phyloP scores from a whole-genome alignment of 371 early-diverging fungal genomes.

The Conidiobolus incongruus region DNA sequence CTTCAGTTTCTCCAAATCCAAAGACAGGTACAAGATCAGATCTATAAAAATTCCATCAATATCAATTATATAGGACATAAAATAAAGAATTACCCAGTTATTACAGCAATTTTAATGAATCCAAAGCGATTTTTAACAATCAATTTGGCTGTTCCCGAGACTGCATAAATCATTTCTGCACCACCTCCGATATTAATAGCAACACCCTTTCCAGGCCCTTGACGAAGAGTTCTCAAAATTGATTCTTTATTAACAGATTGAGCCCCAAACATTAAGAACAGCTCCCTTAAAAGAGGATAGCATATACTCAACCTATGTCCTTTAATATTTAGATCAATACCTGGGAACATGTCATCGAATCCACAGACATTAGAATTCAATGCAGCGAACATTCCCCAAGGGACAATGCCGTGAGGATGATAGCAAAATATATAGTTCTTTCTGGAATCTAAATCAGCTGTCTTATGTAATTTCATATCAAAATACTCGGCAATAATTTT shows the following conservation, averaged over 20 bases:
- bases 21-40: conserved; percentile 48
- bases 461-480: too few species aligned
- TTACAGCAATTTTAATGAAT: conserved; percentile 35
- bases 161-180: conserved; percentile 37
- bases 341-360: conserved; percentile 34
- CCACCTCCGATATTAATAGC: conserved; percentile 59
- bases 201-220: conserved; percentile 44
- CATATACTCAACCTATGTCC: conserved; percentile 36
- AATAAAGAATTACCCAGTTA: conserved; percentile 41
- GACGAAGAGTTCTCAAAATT: conserved; percentile 39
- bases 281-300: conserved; percentile 49
- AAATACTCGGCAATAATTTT: too few species aligned
- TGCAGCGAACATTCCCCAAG: conserved; percentile 50
- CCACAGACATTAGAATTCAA: conserved; percentile 51
- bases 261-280: conserved; percentile 36
- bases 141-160: conserved; percentile 40
- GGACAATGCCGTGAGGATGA: conserved; percentile 67
- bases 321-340: conserved; percentile 28
- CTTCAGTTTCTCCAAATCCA: conserved; percentile 63
- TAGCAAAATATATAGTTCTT: conserved; percentile 58
- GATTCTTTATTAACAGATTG: conserved; percentile 44
- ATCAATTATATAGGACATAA: conserved; percentile 41
- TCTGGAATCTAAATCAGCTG: conserved; percentile 42
- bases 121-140: conserved; percentile 64
- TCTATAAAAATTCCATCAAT: conserved; percentile 30